phyloP scores from a whole-genome alignment of 2,329 filamentous ascomycete genomes.

The Pseudopithomyces maydicus region DNA sequence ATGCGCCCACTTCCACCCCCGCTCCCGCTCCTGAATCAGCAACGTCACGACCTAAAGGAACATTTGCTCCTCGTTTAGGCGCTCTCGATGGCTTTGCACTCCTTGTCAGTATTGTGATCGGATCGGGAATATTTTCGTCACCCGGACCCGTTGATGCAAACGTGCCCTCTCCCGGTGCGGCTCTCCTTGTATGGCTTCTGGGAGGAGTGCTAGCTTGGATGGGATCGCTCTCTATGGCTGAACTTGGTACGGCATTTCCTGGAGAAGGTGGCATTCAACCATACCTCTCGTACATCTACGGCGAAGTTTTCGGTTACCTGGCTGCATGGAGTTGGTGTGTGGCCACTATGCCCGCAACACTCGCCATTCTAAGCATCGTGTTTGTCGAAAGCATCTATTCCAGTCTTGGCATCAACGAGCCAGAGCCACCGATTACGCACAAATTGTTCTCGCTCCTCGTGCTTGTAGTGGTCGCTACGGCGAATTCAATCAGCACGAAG shows the following conservation, averaged over 20 bases:
- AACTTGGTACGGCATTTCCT: slow-evolving; percentile 67
- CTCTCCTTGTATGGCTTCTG: slow-evolving; percentile 65
- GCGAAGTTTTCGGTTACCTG: slow-evolving; percentile 65
- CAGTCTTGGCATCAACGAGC: slow-evolving; percentile 63
- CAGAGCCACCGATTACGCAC: slow-evolving; percentile 51
- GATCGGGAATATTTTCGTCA: slow-evolving; percentile 69
- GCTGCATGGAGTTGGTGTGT: slow-evolving; percentile 71
- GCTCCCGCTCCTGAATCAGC: slow-evolving; percentile 11
- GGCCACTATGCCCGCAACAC: slow-evolving; percentile 67
- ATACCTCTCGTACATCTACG: slow-evolving; percentile 65
- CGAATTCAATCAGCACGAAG: slow-evolving; percentile 53
- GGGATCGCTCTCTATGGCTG: slow-evolving; percentile 65
- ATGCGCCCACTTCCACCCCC: not conserved
- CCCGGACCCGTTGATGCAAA: slow-evolving; percentile 67
- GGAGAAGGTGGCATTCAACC: slow-evolving; percentile 69
- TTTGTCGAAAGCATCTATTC: slow-evolving; percentile 56
- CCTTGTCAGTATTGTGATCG: slow-evolving; percentile 68
- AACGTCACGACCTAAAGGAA: slow-evolving; percentile 22
- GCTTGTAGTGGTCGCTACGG: slow-evolving; percentile 43
- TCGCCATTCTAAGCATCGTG: slow-evolving; percentile 68
- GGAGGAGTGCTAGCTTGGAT: slow-evolving; percentile 68
- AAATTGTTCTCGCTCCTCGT: slow-evolving; percentile 48
- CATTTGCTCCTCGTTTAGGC: slow-evolving; percentile 39
- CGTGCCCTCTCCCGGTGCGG: slow-evolving; percentile 65
- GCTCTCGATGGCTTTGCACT: slow-evolving; percentile 58